Evolutionary conservation across 2,329 filamentous ascomycete genomes (phyloP).

Genomic region (Nannizziopsis barbatae): DNA sequence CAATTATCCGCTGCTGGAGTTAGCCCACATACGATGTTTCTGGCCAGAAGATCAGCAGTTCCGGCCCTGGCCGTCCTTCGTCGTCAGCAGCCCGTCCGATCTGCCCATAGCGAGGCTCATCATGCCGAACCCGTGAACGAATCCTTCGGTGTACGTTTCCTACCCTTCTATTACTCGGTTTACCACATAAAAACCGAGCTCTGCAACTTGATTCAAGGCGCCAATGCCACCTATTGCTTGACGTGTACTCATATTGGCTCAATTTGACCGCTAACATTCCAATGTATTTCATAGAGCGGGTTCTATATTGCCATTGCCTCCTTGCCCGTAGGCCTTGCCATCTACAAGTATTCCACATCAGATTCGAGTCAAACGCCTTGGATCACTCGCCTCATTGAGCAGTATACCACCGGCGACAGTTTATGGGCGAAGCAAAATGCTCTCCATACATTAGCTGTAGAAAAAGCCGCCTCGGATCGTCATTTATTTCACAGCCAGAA

Average conservation of each 20-base stretch:
- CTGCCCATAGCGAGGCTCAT: slow-evolving; percentile 26
- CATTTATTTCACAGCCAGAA: slow-evolving; percentile 45
- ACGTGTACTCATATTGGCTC: slow-evolving; percentile 7
- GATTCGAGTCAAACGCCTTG: slow-evolving; percentile 31
- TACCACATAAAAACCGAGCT: not conserved
- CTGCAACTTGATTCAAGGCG: not conserved
- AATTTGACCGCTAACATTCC: slow-evolving; percentile 10
- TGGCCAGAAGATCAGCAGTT: slow-evolving; percentile 32
- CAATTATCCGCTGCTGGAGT: slow-evolving; percentile 15
- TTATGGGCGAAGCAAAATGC: slow-evolving; percentile 47
- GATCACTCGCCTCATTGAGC: slow-evolving; percentile 42
- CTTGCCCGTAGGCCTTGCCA: slow-evolving; percentile 32
- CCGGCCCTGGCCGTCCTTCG: slow-evolving; percentile 30
- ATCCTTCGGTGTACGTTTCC: slow-evolving; percentile 35
- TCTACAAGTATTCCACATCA: slow-evolving; percentile 34
- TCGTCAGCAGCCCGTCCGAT: slow-evolving; percentile 35
- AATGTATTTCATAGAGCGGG: slow-evolving; percentile 31
- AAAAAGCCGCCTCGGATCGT: slow-evolving; percentile 52
- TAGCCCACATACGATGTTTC: slow-evolving; percentile 28
- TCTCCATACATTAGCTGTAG: slow-evolving; percentile 49
- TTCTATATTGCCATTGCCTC: slow-evolving; percentile 38
- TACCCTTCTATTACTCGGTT: slow-evolving; percentile 14
- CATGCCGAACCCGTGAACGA: slow-evolving; percentile 37
- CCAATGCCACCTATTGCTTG: not conserved
- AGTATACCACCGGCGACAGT: slow-evolving; percentile 45